Base-by-base conservation (phyloP, 257 asterid genomes). In the Lycium barbarum region DNA sequence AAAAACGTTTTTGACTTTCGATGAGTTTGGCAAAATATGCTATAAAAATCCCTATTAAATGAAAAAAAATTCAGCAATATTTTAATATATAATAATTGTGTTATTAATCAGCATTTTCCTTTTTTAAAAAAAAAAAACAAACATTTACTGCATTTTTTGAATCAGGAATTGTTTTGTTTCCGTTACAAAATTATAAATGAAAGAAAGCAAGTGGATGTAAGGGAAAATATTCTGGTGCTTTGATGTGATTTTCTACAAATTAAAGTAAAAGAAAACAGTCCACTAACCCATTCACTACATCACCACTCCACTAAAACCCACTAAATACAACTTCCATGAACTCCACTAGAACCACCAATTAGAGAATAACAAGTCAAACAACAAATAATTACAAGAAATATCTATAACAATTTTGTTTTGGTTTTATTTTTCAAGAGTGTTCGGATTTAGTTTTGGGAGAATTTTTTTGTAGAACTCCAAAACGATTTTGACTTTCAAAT, bases 301-400 rank as follows among this genome's bases (percentile, higher is more conserved):
- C 80, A 72, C 20, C 15, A 72, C 18, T 72, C 80, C 80, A 72
- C 80, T 72, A 45, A 62, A 62, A 3, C 3, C 54, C 79, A 71
- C 57, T 40, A 43, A 35, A 72, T 72, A 72, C 80, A 43, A 45
- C 33, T 59, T 59, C 65, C 65, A 58, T n/a, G 26, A n/a, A 58
- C 58, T 72, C 58, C 53, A 72, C 35, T 72, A 72, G 55, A n/a
- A 20, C 54, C 80, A 67, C 45, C 55, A n/a, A 45, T 6, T 1
- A 49, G 2, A 74, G 61, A n/a, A 22, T n/a, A 74, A 20, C 81
- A 22, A 7, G 20, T 74, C 81, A 74, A 73, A 20, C 9, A 74
- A 20, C 11, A 47, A 74, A 49, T 49, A 74, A 74, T 49, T 13
- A 66, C 73, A 63, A 0, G 9, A 66, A 66, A 22, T 1, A 2